These are phyloP conservation scores for Pichia phayaonensis DNA, from an alignment of 805 yeast species.

Conservation along the genomic window DNA sequence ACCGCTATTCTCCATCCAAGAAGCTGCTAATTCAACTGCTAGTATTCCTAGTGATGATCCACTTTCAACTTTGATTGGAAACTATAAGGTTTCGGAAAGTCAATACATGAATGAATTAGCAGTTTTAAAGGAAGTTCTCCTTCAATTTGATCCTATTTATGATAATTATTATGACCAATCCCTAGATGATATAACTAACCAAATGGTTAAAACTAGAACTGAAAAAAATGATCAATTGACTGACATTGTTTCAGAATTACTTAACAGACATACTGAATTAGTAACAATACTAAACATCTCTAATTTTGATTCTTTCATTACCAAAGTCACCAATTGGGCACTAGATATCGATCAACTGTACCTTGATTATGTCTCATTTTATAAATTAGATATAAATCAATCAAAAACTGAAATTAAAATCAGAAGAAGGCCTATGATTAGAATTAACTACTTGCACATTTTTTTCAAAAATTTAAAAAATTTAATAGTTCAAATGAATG, in stretches of 20 bases:
- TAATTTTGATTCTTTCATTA: conserved; percentile 11
- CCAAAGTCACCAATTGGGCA: conserved; percentile 23
- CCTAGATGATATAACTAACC: conserved; percentile 19
- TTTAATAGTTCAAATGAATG: conserved; percentile 15
- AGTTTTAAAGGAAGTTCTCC: conserved; percentile 15
- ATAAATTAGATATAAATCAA: conserved; percentile 19
- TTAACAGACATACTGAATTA: conserved; percentile 16
- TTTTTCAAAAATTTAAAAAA: conserved; percentile 18
- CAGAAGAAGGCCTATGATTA: conserved; percentile 26
- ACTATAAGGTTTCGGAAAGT: conserved; percentile 14
- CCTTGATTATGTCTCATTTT: conserved; percentile 16
- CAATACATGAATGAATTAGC: conserved; percentile 17
- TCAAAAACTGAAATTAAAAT: conserved; percentile 22
- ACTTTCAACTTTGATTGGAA: conserved; percentile 6
- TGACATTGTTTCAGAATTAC: conserved; percentile 12
- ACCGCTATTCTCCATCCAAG: conserved; percentile 19
- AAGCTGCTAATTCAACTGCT: conserved; percentile 11
- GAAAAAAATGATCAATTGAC: conserved; percentile 16
- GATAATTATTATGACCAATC: conserved; percentile 25
- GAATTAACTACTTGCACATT: conserved; percentile 22
- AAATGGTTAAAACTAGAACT: conserved; percentile 15
- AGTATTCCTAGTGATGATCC: conserved; percentile 2
- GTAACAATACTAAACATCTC: conserved; percentile 6
- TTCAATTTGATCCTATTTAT: conserved; percentile 22
- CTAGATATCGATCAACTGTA: conserved; percentile 15